phyloP scores from a whole-genome alignment of 805 yeast species.

The Cyberlindnera japonica region DNA sequence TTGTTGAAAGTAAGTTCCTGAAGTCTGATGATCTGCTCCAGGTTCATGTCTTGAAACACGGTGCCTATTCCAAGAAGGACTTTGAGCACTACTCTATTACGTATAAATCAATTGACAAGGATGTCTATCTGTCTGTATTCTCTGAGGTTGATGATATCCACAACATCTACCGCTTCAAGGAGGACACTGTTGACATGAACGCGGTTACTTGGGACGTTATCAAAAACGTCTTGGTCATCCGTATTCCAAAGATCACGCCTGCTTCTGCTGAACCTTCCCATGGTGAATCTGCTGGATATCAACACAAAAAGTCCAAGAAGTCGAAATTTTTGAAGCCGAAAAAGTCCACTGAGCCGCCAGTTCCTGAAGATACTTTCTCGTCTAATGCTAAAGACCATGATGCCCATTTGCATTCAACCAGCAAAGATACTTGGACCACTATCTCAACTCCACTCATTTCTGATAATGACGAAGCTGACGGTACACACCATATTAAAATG shows the following conservation, averaged over 20 bases:
- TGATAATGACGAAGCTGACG: background rate
- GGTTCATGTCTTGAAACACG: constrained; percentile 18
- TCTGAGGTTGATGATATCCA: constrained; percentile 19
- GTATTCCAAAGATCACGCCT: constrained; percentile 17
- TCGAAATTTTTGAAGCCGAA: constrained; percentile 3
- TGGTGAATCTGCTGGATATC: background rate
- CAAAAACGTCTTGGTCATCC: constrained; percentile 12
- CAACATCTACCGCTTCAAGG: constrained; percentile 16
- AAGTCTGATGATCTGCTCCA: constrained; percentile 5
- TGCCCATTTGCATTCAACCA: constrained; percentile 1
- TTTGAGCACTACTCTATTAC: constrained; percentile 18
- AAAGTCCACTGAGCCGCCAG: background rate
- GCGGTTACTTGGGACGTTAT: constrained; percentile 18
- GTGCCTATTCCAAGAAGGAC: constrained; percentile 9
- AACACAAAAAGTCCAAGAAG: constrained; percentile 3
- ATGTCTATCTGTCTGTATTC: constrained; percentile 10
- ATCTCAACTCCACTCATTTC: constrained; percentile 8
- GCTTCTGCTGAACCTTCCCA: constrained; percentile 4
- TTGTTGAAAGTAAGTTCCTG: constrained; percentile 4
- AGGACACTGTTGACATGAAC: constrained; percentile 11
- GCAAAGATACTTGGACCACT: constrained; percentile 8
- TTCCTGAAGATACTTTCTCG: background rate
- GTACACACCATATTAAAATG: constrained; percentile 2
- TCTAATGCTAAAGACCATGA: background rate
- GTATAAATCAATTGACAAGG: constrained; percentile 12